Evolutionary conservation across 495 filamentous ascomycete genomes (phyloP).

Genomic region (Tuber brumale): DNA sequence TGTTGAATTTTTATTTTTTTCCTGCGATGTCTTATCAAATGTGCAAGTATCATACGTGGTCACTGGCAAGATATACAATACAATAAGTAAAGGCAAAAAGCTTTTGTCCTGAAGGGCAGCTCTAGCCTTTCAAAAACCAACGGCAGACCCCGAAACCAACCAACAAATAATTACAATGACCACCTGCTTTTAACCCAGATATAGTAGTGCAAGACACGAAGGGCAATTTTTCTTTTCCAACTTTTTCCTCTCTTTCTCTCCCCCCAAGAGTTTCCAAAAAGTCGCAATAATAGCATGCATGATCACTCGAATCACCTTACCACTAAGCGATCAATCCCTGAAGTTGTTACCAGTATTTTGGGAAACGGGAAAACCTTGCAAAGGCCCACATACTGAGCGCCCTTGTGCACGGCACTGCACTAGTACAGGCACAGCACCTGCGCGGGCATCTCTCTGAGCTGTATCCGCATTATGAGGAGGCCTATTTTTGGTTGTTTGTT

Average conservation of each 20-base stretch:
- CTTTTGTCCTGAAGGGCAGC: background rate
- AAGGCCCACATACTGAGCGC: background rate
- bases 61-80: background rate
- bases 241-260: background rate
- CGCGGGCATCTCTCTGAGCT: background rate
- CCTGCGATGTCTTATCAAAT: background rate
- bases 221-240: no score
- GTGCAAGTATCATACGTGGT: background rate
- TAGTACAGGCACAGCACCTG: background rate
- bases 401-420: background rate
- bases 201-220: background rate
- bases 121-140: background rate
- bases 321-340: background rate
- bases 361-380: background rate
- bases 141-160: background rate
- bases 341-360: background rate
- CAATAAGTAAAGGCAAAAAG: background rate
- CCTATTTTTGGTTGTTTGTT: slow-evolving; percentile 3
- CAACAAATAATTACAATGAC: background rate
- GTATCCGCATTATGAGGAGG: background rate
- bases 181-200: background rate
- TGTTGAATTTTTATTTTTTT: background rate
- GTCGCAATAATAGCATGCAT: background rate
- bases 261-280: background rate
- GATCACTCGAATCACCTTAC: background rate